These are phyloP conservation scores for Oryza rufipogon DNA, from an alignment of 176 grass and related monocot genomes.

Conservation along the genomic window DNA sequence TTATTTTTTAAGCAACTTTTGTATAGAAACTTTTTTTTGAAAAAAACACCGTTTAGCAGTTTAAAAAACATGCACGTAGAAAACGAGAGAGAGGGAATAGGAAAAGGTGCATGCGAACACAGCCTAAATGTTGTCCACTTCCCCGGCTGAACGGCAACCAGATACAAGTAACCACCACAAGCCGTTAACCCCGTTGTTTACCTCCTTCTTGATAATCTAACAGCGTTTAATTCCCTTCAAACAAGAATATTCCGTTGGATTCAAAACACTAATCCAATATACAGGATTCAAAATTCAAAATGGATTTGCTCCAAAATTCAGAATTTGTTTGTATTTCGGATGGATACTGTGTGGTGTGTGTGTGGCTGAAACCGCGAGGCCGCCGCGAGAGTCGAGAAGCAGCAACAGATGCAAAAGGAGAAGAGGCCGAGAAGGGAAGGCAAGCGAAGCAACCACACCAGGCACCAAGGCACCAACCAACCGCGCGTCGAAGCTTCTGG, in stretches of 20 bases:
- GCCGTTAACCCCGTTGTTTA: not conserved
- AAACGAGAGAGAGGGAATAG: too few species aligned
- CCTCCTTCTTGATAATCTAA: too few species aligned
- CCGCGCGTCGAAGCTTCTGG: constrained; percentile 44
- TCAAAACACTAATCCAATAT: too few species aligned
- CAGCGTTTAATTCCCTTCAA: too few species aligned
- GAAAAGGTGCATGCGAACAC: too few species aligned
- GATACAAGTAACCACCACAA: not conserved
- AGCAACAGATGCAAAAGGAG: not conserved
- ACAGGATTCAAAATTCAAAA: not conserved
- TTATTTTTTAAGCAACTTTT: too few species aligned
- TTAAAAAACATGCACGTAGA: too few species aligned
- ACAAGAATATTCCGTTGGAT: too few species aligned
- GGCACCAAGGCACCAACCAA: constrained; percentile 8
- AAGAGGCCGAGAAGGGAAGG: not conserved
- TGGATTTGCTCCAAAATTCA: not conserved
- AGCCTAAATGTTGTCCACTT: not conserved
- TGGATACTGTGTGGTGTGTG: not conserved
- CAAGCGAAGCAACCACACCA: not conserved
- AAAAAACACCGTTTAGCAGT: too few species aligned
- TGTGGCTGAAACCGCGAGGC: not conserved
- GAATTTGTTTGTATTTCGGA: not conserved
- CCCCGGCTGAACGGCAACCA: not conserved
- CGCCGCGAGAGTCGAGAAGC: not conserved
- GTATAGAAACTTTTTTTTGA: too few species aligned